Base-by-base conservation (phyloP, 1,284 basidiomycete genomes). In the Melampsora americana region DNA sequence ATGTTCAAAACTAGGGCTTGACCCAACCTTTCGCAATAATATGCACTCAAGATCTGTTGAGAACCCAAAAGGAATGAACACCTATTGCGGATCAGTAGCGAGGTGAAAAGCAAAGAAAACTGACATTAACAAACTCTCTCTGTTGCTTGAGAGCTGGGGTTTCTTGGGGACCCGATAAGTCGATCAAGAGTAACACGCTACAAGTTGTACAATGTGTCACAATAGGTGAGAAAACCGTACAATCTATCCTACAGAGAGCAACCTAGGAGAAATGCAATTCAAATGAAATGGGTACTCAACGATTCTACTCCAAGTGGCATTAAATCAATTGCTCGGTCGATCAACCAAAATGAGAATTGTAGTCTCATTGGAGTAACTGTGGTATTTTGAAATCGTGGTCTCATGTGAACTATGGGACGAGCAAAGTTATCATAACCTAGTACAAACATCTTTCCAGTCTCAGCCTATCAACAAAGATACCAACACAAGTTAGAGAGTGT, bases 341-440 rank as follows among this genome's bases (percentile, higher is more conserved):
- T 79, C 66, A 83, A 80, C 83, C 83, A 84, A 18, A 84, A 82
- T 46, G 84, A 83, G 67, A 81, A 83, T 62, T 82, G 80, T 79
- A 84, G 83, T 77, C 84, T 83, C 9, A 79, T 66, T 0, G 83
- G 82, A 5, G 80, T 79, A 12, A 69, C 56, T 30, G 73, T 70
- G 16, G 79, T 79, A 42, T 80, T 81, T 78, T 82, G 82, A 64
- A 80, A 78, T n/a, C 80, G 79, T 9, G 83, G 83, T 32, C 82
- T 80, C 84, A 84, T 84, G 80, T 84, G 84, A 67, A 84, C 80
- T n/a, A 84, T 80, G 1, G 84, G 84, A 39, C 84, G 78, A 35
- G 80, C 80, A 23, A 80, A 78, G 61, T 81, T 80, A 79, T 84
- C 84, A 79, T 80, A 76, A 20, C 83, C 83, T 23, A 83, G 78